Evolutionary conservation across 306 rosid genomes (phyloP).

Genomic region (Citrullus amarus): DNA sequence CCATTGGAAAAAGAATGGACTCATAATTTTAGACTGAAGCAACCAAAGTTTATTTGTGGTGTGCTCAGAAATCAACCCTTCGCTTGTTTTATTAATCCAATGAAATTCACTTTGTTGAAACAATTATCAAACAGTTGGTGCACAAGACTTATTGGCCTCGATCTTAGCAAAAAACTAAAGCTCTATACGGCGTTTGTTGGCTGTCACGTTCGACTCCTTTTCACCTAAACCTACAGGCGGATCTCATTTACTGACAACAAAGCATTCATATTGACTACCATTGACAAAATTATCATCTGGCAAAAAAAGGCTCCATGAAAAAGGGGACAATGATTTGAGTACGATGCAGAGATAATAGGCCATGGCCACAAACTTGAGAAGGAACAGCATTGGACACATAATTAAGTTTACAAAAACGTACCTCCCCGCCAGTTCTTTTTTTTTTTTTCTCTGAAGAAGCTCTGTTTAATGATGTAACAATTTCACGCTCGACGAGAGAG

Average conservation of each 20-base stretch:
- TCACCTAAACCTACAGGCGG: not conserved
- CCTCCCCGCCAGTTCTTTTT: not conserved
- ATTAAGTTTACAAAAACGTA: slow-evolving; percentile 2
- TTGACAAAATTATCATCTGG: slow-evolving; percentile 15
- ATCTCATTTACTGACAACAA: slow-evolving; percentile 15
- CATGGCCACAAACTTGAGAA: not conserved
- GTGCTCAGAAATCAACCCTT: not conserved
- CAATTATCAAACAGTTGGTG: slow-evolving; percentile 3
- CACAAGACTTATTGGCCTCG: not conserved
- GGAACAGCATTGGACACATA: not conserved
- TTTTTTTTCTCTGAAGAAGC: not conserved
- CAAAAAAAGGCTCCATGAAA: not conserved
- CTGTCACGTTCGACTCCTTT: not conserved
- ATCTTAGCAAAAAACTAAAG: not conserved
- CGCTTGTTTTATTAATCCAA: not conserved
- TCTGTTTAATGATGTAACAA: not conserved
- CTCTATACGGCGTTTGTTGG: not conserved
- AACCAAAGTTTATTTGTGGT: not conserved
- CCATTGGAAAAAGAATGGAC: not conserved
- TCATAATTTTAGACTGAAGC: not conserved
- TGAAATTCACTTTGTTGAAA: not conserved
- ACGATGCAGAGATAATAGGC: not conserved
- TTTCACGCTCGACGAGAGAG: not conserved
- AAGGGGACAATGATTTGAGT: slow-evolving; percentile 6
- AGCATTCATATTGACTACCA: slow-evolving; percentile 12